Evolutionary conservation across 2,329 filamentous ascomycete species (phyloP).

Genomic region (Aspergillus intermedius): DNA sequence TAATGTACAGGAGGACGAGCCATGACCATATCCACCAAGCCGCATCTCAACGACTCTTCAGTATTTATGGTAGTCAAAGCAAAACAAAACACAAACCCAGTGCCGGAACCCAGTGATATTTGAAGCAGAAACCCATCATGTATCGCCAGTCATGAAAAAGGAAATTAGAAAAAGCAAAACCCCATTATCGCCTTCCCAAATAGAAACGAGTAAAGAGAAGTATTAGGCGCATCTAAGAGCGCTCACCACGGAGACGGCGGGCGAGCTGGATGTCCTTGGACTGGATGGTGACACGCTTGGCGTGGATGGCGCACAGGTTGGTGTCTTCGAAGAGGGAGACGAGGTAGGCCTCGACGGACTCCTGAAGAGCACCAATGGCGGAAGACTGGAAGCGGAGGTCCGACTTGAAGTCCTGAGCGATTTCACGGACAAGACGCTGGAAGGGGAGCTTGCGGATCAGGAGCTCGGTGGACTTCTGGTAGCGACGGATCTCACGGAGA

Average conservation of each 20-base stretch:
- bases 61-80: slow-evolving; percentile 25
- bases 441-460: slow-evolving; percentile 96
- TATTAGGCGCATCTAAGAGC: slow-evolving; percentile 55
- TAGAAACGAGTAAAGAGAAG: slow-evolving; percentile 25
- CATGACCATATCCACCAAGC: slow-evolving; percentile 26
- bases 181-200: slow-evolving; percentile 37
- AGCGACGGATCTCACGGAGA: slow-evolving; percentile 96
- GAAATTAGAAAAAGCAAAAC: slow-evolving; percentile 25
- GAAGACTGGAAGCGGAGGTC: slow-evolving; percentile 97
- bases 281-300: slow-evolving; percentile 97
- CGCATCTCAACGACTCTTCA: slow-evolving; percentile 18
- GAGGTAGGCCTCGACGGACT: slow-evolving; percentile 97
- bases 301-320: slow-evolving; percentile 97
- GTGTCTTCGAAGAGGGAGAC: slow-evolving; percentile 98
- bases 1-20: slow-evolving; percentile 30
- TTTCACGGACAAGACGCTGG: slow-evolving; percentile 95
- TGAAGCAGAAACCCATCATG: slow-evolving; percentile 37
- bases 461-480: slow-evolving; percentile 96
- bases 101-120: slow-evolving; percentile 36
- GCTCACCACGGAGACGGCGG: slow-evolving; percentile 88
- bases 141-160: slow-evolving; percentile 38
- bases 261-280: slow-evolving; percentile 94
- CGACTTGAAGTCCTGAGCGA: slow-evolving; percentile 91
- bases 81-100: slow-evolving; percentile 29
- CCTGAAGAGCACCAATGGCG: slow-evolving; percentile 93